Percentiles rank a stretch among this genome's conserved stretches.
Evolutionary conservation across 176 grass and related monocot genomes (phyloP).

Genomic region (Puya raimondii): DNA sequence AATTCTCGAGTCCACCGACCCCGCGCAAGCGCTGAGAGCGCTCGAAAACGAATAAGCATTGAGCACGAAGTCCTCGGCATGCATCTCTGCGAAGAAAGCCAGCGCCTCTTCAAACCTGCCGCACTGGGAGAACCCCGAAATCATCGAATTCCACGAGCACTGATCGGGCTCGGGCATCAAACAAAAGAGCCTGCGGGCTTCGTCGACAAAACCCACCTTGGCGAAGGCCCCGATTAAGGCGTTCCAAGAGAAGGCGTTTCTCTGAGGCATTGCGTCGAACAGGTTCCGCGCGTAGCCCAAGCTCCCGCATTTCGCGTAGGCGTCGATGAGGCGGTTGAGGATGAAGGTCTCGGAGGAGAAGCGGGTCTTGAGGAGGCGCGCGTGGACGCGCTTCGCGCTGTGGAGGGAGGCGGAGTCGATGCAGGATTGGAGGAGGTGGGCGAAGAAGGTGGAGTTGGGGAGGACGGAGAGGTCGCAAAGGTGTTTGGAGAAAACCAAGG

Average conservation of each 20-base stretch:
- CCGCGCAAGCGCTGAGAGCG: slow-evolving; percentile 33
- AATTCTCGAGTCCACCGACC: slow-evolving; percentile 17
- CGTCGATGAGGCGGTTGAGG: slow-evolving; percentile 37
- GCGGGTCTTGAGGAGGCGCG: slow-evolving; percentile 12
- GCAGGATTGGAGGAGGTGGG: slow-evolving; percentile 37
- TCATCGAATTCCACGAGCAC: slow-evolving; percentile 41
- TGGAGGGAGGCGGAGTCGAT: slow-evolving; percentile 11
- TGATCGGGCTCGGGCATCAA: slow-evolving; percentile 37
- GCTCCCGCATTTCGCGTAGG: slow-evolving; percentile 32
- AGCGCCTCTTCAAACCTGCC: slow-evolving; percentile 28
- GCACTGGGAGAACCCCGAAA: slow-evolving; percentile 34
- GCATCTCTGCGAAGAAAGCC: slow-evolving; percentile 35
- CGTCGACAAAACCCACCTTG: slow-evolving; percentile 19
- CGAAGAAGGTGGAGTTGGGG: slow-evolving; percentile 18
- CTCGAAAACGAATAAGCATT: slow-evolving; percentile 44
- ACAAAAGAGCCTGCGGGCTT: slow-evolving; percentile 25
- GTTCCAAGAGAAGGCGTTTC: slow-evolving; percentile 43
- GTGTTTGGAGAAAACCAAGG: neutral
- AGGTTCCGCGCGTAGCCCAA: slow-evolving; percentile 32
- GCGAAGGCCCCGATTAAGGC: slow-evolving; percentile 28
- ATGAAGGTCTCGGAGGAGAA: slow-evolving; percentile 38
- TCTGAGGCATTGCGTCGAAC: slow-evolving; percentile 32
- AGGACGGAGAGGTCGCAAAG: slow-evolving; percentile 15
- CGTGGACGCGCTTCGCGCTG: slow-evolving; percentile 13
- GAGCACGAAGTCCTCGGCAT: slow-evolving; percentile 46